Evolutionary conservation across 2,329 filamentous ascomycete genomes (phyloP).

Genomic region (Endocalyx cinctus): DNA sequence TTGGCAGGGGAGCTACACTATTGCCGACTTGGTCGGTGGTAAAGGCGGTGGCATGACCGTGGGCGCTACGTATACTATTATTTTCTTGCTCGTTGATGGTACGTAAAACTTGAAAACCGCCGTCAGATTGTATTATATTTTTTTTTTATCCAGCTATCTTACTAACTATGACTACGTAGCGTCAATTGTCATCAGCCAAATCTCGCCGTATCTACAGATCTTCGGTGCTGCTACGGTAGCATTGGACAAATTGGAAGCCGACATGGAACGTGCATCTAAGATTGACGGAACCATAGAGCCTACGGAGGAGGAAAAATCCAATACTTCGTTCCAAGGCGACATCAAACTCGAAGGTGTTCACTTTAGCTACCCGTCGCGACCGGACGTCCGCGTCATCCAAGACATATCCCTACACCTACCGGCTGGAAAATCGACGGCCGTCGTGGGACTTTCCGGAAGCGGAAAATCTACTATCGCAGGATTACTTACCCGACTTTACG

Average conservation of each 20-base stretch:
- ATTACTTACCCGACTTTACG: slow-evolving; percentile 53
- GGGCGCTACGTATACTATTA: slow-evolving; percentile 56
- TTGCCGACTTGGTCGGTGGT: slow-evolving; percentile 34
- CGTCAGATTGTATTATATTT: no score
- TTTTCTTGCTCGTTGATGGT: slow-evolving; percentile 60
- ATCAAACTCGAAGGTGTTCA: slow-evolving; percentile 31
- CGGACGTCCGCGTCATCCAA: slow-evolving; percentile 31
- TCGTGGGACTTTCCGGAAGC: slow-evolving; percentile 46
- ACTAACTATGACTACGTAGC: slow-evolving; percentile 36
- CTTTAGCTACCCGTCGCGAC: slow-evolving; percentile 35
- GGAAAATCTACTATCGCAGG: slow-evolving; percentile 48
- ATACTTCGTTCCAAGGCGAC: slow-evolving; percentile 33
- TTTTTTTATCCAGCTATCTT: no score
- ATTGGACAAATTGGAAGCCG: slow-evolving; percentile 49
- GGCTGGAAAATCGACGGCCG: slow-evolving; percentile 37
- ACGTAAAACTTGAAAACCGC: slow-evolving; percentile 11
- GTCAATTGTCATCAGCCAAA: slow-evolving; percentile 54
- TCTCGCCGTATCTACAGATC: slow-evolving; percentile 57
- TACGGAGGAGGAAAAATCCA: slow-evolving; percentile 41
- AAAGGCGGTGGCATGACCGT: slow-evolving; percentile 31
- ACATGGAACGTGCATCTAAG: slow-evolving; percentile 44
- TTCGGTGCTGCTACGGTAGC: slow-evolving; percentile 52
- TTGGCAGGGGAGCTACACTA: slow-evolving; percentile 54
- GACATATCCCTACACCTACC: slow-evolving; percentile 29
- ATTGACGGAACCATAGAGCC: slow-evolving; percentile 41